Conservation (phyloP, 129 eudicot genomes). For the Centaurea solstitialis region DNA sequence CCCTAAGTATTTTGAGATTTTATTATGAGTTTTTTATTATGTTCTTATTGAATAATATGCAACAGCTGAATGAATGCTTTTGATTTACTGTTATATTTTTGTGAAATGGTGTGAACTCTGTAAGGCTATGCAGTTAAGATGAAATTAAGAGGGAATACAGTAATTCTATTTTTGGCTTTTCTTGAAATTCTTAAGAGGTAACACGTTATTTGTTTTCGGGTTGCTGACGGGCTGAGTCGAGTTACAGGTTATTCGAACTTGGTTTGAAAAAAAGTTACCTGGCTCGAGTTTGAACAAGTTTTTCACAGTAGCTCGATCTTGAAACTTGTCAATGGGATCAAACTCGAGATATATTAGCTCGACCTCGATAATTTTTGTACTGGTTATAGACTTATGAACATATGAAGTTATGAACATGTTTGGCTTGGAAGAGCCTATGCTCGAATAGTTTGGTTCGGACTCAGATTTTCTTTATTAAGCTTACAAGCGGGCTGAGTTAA, state of each 20-base stretch:
- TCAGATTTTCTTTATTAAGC: too few species aligned
- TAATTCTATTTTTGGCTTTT: conserved; percentile 1
- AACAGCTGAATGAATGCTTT: conserved; percentile 22
- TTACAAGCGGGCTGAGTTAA: too few species aligned
- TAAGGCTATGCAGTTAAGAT: conserved; percentile 25
- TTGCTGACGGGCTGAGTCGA: background rate
- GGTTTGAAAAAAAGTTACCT: background rate
- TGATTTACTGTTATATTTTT: conserved; percentile 26
- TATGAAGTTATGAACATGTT: too few species aligned
- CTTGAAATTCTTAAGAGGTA: background rate
- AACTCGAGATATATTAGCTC: too few species aligned
- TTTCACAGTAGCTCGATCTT: too few species aligned
- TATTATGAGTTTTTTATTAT: conserved; percentile 4
- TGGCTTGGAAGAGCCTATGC: too few species aligned
- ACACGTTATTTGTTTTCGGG: background rate
- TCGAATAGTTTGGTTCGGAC: too few species aligned
- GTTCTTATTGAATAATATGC: conserved; percentile 27
- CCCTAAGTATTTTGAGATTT: conserved; percentile 16
- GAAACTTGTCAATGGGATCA: too few species aligned
- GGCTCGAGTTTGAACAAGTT: background rate
- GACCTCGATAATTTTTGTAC: too few species aligned
- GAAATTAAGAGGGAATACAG: conserved; percentile 37
- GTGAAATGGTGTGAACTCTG: conserved; percentile 19
- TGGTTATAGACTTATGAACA: too few species aligned
- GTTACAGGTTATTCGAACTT: background rate